phyloP scores from a whole-genome alignment of 1,284 basidiomycete species.

The Ceratobasidium sp. region DNA sequence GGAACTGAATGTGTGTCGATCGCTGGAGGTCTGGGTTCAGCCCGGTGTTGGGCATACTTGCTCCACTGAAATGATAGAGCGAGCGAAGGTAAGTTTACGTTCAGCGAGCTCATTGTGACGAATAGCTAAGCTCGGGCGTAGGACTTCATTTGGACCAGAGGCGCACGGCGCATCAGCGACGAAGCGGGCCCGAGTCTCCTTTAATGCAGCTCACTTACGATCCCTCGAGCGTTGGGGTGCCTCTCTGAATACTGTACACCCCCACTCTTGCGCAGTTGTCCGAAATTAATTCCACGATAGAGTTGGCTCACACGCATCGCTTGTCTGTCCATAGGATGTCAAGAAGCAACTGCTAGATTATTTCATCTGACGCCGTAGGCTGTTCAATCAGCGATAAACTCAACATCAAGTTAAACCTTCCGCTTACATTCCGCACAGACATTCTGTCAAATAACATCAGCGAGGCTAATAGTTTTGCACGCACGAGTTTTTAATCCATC shows the following conservation, averaged over 20 bases:
- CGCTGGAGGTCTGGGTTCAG: conserved; percentile 58
- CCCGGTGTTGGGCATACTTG: conserved; percentile 59
- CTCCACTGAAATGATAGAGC: conserved; percentile 58
- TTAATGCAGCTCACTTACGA: neutral
- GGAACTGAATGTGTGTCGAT: conserved; percentile 47
- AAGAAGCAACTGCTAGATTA: neutral
- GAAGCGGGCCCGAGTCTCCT: neutral
- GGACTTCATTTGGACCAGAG: conserved; percentile 37
- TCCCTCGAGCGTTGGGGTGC: neutral
- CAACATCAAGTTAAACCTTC: too few relatives aligned
- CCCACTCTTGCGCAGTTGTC: neutral
- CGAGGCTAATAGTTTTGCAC: conserved; percentile 3
- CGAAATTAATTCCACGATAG: neutral
- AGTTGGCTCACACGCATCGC: neutral
- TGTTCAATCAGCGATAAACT: conserved; percentile 8
- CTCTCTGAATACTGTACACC: neutral
- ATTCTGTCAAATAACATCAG: conserved; percentile 9
- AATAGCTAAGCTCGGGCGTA: neutral
- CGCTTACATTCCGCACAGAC: neutral
- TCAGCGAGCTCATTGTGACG: neutral
- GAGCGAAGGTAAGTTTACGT: conserved; percentile 17
- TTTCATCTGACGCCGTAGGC: conserved; percentile 11
- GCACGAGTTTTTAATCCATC: conserved; percentile 8
- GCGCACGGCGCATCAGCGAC: neutral
- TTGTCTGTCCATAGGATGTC: neutral